Evolutionary conservation across 2,329 filamentous ascomycete genomes (phyloP).

Genomic region (Ophiosphaerella narmari): DNA sequence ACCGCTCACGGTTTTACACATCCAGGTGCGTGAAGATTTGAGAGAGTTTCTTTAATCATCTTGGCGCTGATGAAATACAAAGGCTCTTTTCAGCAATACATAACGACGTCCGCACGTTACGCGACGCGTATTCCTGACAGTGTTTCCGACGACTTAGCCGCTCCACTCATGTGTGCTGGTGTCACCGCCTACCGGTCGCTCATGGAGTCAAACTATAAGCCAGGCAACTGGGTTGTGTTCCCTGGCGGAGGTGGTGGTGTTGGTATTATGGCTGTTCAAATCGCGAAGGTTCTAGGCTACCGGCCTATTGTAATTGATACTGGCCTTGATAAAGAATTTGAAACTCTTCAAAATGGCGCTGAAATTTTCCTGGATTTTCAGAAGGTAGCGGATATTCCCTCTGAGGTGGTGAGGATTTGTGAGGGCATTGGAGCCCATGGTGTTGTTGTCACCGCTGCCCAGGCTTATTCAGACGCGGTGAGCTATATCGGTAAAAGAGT

Average conservation of each 20-base stretch:
- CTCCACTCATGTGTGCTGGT: constrained; percentile 65
- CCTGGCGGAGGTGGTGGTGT: constrained; percentile 61
- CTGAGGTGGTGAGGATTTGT: constrained; percentile 38
- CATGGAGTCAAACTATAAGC: constrained; percentile 54
- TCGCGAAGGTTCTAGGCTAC: constrained; percentile 48
- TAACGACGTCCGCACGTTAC: constrained; percentile 60
- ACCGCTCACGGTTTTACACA: constrained; percentile 49
- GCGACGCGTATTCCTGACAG: constrained; percentile 61
- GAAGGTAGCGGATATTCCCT: constrained; percentile 37
- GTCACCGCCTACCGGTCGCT: constrained; percentile 64
- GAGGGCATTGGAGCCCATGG: constrained; percentile 47
- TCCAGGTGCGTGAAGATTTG: too few relatives aligned
- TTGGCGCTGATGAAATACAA: constrained; percentile 34
- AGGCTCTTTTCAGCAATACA: constrained; percentile 64
- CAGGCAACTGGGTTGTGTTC: constrained; percentile 61
- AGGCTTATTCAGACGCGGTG: constrained; percentile 35
- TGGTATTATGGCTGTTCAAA: constrained; percentile 61
- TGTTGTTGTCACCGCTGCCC: constrained; percentile 46
- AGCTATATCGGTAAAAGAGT: constrained; percentile 51
- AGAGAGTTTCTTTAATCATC: too few relatives aligned
- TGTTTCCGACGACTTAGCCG: constrained; percentile 58
- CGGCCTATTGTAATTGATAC: constrained; percentile 44
- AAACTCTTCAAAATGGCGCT: constrained; percentile 24
- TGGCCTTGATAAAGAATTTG: constrained; percentile 40
- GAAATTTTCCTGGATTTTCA: constrained; percentile 48